These are phyloP conservation scores for Crithidia sp. DNA, from an alignment of 208 protist species.

Conservation along the genomic window DNA sequence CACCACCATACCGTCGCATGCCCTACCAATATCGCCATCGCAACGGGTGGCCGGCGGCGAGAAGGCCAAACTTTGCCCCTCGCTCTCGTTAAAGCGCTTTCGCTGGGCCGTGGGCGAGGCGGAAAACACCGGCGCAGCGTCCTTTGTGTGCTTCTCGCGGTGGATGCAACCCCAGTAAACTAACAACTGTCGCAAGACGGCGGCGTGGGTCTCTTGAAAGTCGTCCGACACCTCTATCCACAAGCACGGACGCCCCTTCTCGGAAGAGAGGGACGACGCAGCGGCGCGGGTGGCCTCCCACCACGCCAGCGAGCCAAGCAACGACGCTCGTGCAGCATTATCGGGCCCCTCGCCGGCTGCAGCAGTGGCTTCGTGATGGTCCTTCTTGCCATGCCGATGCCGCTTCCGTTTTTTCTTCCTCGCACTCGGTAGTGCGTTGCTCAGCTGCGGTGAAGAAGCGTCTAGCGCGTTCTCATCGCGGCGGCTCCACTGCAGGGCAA, in stretches of 20 bases:
- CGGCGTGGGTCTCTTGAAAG: constrained; percentile 21
- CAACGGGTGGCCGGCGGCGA: background rate
- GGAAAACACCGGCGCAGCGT: no score
- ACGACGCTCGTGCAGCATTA: background rate
- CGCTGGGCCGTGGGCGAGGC: background rate
- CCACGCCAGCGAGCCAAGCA: constrained; percentile 4
- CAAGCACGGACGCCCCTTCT: constrained; percentile 7
- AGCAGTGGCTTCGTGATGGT: no score
- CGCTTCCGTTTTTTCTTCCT: no score
- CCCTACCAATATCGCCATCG: background rate
- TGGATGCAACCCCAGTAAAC: constrained; percentile 32
- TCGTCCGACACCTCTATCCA: constrained; percentile 27
- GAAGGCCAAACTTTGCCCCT: background rate
- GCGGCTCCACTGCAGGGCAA: no score
- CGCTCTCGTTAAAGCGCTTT: background rate
- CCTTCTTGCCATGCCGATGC: no score
- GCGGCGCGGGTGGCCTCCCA: constrained; percentile 5
- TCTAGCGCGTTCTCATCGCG: no score
- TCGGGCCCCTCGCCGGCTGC: no score
- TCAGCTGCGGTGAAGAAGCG: no score
- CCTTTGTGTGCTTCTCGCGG: background rate
- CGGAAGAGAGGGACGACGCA: background rate
- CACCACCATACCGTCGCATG: constrained; percentile 37
- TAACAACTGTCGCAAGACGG: constrained; percentile 29
- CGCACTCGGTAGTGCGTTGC: no score